phyloP scores from a whole-genome alignment of 768 basidiomycete genomes.

The Neoboletus magnificus region DNA sequence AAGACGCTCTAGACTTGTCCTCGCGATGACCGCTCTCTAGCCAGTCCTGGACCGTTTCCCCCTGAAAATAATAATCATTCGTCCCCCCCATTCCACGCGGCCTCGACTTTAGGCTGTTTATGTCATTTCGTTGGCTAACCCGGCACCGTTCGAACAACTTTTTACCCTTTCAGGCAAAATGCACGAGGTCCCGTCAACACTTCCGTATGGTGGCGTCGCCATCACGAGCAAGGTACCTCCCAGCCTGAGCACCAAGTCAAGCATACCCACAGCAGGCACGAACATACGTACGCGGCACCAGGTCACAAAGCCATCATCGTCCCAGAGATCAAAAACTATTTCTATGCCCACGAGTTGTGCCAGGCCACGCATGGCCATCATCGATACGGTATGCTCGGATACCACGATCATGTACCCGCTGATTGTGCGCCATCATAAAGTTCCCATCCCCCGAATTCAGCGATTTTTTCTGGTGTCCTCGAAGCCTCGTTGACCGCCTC shows the following conservation, averaged over 20 bases:
- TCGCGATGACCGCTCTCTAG: neutral
- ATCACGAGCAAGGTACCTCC: neutral
- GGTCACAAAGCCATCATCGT: neutral
- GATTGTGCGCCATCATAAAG: neutral
- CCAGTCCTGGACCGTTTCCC: neutral
- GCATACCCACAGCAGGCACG: neutral
- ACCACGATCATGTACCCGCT: neutral
- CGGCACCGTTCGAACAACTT: neutral
- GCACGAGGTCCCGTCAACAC: neutral
- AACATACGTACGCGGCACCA: neutral
- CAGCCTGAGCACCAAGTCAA: neutral
- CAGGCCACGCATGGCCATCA: neutral
- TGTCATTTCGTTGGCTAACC: neutral
- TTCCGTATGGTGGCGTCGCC: neutral
- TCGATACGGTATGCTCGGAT: neutral
- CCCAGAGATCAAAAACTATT: neutral
- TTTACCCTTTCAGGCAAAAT: neutral
- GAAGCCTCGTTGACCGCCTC: constrained; percentile 15
- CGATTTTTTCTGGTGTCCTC: constrained; percentile 8
- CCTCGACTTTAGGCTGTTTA: neutral
- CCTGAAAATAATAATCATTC: neutral
- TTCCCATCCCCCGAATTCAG: neutral
- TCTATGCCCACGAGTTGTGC: no score
- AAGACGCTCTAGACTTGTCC: constrained; percentile 19
- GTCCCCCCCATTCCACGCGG: neutral